Evolutionary conservation across 139 green algal species (phyloP).

Genomic region (Penium margaritaceum): DNA sequence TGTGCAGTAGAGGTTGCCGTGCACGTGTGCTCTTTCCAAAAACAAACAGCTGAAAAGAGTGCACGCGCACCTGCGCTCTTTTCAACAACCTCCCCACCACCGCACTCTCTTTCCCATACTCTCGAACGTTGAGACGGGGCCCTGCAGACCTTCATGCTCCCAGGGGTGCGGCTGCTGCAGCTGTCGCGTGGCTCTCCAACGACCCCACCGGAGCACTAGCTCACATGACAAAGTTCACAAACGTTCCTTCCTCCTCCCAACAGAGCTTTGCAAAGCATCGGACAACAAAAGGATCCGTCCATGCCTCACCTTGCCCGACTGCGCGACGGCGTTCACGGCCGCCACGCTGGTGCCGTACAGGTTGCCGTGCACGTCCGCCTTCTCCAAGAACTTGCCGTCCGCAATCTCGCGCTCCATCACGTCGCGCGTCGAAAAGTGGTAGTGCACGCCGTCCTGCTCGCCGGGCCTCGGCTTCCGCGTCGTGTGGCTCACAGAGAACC

Average conservation of each 20-base stretch:
- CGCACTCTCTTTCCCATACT: too few relatives aligned
- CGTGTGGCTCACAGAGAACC: conserved; percentile 54
- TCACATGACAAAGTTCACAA: not conserved
- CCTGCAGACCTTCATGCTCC: too few relatives aligned
- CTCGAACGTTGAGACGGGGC: too few relatives aligned
- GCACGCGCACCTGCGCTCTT: too few relatives aligned
- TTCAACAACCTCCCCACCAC: too few relatives aligned
- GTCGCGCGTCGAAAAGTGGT: conserved; percentile 46
- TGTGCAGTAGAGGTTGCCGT: too few relatives aligned
- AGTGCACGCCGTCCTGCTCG: conserved; percentile 51
- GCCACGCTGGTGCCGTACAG: conserved; percentile 52
- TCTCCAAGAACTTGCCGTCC: conserved; percentile 50
- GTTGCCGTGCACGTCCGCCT: conserved; percentile 53
- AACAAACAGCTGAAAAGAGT: too few relatives aligned
- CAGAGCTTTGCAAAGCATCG: not conserved
- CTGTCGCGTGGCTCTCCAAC: too few relatives aligned
- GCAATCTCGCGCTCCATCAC: conserved; percentile 40
- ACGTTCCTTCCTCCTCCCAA: not conserved
- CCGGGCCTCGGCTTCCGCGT: conserved; percentile 47
- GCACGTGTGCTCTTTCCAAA: too few relatives aligned
- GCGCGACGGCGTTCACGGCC: conserved; percentile 41
- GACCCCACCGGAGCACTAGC: too few relatives aligned
- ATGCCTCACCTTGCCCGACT: conserved; percentile 20
- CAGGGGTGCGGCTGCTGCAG: too few relatives aligned
- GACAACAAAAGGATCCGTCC: not conserved